Conservation (phyloP, 176 grass and related monocot genomes). For the Echinochloa phyllopogon region DNA sequence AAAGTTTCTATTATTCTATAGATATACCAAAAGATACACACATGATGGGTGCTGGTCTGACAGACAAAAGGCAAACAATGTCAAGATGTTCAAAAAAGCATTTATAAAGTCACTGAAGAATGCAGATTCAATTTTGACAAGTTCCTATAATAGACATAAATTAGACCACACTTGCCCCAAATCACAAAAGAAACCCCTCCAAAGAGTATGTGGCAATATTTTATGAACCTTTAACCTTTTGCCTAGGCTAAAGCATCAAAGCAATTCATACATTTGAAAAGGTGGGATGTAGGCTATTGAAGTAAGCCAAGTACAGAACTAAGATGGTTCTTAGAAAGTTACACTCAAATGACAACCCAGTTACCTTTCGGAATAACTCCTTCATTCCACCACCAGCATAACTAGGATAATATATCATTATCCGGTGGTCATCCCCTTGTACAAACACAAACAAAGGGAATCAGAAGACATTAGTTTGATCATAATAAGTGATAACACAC, state of each 20-base stretch:
- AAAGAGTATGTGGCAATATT: background rate
- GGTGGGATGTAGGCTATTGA: background rate
- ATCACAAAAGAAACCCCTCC: background rate
- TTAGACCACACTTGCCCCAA: slow-evolving; percentile 26
- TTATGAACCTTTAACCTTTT: slow-evolving; percentile 8
- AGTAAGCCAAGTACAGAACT: slow-evolving; percentile 18
- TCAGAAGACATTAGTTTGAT: slow-evolving; percentile 29
- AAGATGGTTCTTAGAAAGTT: background rate
- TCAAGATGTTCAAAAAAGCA: background rate
- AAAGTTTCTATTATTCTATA: background rate
- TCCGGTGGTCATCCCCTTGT: slow-evolving; percentile 93
- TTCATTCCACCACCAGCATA: slow-evolving; percentile 99
- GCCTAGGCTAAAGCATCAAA: slow-evolving; percentile 28
- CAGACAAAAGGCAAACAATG: background rate
- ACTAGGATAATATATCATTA: slow-evolving; percentile 99
- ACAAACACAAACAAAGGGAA: background rate
- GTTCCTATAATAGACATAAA: slow-evolving; percentile 15
- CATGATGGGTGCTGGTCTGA: background rate
- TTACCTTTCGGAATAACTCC: slow-evolving; percentile 93
- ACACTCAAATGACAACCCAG: slow-evolving; percentile 12
- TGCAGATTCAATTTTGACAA: slow-evolving; percentile 19
- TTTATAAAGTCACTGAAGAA: slow-evolving; percentile 3
- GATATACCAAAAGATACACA: slow-evolving; percentile 2
- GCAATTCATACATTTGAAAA: background rate
- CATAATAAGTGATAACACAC: slow-evolving; percentile 14